Evolutionary conservation across 345 rosid genomes (phyloP), one percentile per base, ranked within the genome.

Genomic region (Ceriops tagal): DNA sequence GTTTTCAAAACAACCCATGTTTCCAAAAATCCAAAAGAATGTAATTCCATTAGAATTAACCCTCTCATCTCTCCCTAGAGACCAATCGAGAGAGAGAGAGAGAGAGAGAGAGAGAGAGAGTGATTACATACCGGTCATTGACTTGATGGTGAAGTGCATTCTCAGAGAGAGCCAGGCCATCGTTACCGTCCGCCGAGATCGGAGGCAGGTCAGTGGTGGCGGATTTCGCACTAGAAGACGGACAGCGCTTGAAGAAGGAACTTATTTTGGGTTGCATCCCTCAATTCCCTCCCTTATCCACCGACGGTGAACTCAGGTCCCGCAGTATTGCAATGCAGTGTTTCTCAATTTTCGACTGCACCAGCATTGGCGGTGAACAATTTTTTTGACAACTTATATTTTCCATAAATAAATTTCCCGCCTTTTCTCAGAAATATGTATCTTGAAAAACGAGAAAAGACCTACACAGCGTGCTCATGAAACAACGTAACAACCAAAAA

Each of bases 211-310:
- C 57, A 0, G 73, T 18, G 9, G 11, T 26, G 30, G 0, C 15
- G 9, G 75, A 15, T 66, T 53, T 32, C 11, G 47, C 26, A 62
- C 71, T 22, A 24, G 78, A 56, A 26, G 85, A 59, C 32, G 88
- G 57, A 30, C 84, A 65, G 1, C 81, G 79, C 64, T 87, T 81
- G 87, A 89, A 93, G 88, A 90, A 93, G 71, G 88, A 74, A 61
- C 78, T 85, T 82, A 93, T 87, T 75, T 89, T 90, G 72, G 92
- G 65, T 79, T 89, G 97, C 96, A 87, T 89, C 30, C 16, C 28
- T 43, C 18, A 43, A 43, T 11, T 43, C 18, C 3, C 5, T 1
- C 19, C 49, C 49, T 13, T 5, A 15, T 24, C 37, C 37, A 34
- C 37, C 37, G 49, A 19, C 49, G 5, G 19, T 43, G 19, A 43